Percentiles rank a stretch among this genome's conserved stretches.
These are phyloP conservation scores for Lactifluus echinatus DNA, from an alignment of 768 basidiomycete species.

Conservation along the genomic window DNA sequence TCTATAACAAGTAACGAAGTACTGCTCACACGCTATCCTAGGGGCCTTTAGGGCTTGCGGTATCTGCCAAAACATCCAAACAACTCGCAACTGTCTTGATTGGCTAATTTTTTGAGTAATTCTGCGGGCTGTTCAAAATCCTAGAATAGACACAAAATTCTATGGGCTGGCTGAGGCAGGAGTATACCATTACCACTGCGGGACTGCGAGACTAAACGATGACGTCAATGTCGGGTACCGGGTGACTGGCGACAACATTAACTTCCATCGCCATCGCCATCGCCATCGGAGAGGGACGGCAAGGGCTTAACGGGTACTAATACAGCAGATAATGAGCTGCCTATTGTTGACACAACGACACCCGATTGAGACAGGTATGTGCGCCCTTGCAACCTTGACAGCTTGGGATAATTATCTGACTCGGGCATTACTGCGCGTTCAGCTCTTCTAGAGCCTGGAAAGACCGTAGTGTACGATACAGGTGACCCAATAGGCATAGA, in stretches of 20 bases:
- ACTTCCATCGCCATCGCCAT: too few relatives aligned
- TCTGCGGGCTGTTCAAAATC: too few relatives aligned
- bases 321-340: background rate
- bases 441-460: constrained; percentile 15
- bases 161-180: too few relatives aligned
- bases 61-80: background rate
- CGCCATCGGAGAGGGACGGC: too few relatives aligned
- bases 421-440: background rate
- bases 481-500: constrained; percentile 16
- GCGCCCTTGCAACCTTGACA: background rate
- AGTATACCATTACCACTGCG: too few relatives aligned
- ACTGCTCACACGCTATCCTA: background rate
- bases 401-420: too few relatives aligned
- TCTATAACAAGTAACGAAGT: background rate
- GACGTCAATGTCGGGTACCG: too few relatives aligned
- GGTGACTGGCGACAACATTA: too few relatives aligned
- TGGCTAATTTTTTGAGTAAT: background rate
- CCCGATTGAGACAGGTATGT: background rate
- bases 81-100: background rate
- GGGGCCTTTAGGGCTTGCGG: background rate
- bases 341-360: too few relatives aligned
- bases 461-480: constrained; percentile 5
- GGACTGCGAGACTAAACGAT: too few relatives aligned
- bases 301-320: too few relatives aligned
- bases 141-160: background rate